These are phyloP conservation scores for Panellus pusillus DNA, from an alignment of 768 basidiomycete genomes.

Conservation along the genomic window DNA sequence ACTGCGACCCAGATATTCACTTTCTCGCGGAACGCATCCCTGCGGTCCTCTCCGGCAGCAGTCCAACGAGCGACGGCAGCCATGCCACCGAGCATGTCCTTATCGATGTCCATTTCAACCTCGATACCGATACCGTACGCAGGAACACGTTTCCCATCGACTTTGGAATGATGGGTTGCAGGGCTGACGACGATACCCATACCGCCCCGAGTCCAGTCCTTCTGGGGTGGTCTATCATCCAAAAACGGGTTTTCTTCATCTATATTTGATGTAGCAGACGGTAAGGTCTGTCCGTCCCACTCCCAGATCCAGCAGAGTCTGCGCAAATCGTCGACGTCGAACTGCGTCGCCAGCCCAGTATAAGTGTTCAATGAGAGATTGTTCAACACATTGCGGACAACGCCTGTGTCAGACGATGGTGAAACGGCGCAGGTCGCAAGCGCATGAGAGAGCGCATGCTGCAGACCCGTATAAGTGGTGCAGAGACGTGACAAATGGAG, in stretches of 20 bases:
- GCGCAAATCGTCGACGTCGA: slow-evolving; percentile 67
- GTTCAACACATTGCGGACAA: slow-evolving; percentile 77
- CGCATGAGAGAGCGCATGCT: slow-evolving; percentile 83
- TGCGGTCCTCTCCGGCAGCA: slow-evolving; percentile 61
- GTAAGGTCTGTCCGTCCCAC: slow-evolving; percentile 63
- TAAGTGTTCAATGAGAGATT: slow-evolving; percentile 72
- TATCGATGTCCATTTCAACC: slow-evolving; percentile 83
- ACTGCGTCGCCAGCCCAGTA: slow-evolving; percentile 61
- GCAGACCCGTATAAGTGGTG: slow-evolving; percentile 65
- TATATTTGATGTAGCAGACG: slow-evolving; percentile 22
- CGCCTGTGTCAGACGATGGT: slow-evolving; percentile 72
- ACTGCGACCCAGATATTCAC: slow-evolving; percentile 68
- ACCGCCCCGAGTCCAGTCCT: slow-evolving; percentile 77
- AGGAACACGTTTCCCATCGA: slow-evolving; percentile 64
- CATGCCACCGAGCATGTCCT: slow-evolving; percentile 80
- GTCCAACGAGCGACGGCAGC: slow-evolving; percentile 90
- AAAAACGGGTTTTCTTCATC: slow-evolving; percentile 78
- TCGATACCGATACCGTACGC: slow-evolving; percentile 87
- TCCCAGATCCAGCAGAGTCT: slow-evolving; percentile 90
- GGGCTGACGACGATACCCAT: slow-evolving; percentile 79
- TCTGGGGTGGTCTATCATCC: slow-evolving; percentile 38
- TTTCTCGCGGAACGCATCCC: slow-evolving; percentile 57
- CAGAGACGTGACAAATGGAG: slow-evolving; percentile 60
- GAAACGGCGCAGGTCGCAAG: slow-evolving; percentile 81
- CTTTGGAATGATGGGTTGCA: slow-evolving; percentile 71